A percentile compares a stretch with the other conserved stretches of the same genome.
These are phyloP conservation scores for Aspergillus wentii DNA, from an alignment of 495 filamentous ascomycete species.

Conservation along the genomic window DNA sequence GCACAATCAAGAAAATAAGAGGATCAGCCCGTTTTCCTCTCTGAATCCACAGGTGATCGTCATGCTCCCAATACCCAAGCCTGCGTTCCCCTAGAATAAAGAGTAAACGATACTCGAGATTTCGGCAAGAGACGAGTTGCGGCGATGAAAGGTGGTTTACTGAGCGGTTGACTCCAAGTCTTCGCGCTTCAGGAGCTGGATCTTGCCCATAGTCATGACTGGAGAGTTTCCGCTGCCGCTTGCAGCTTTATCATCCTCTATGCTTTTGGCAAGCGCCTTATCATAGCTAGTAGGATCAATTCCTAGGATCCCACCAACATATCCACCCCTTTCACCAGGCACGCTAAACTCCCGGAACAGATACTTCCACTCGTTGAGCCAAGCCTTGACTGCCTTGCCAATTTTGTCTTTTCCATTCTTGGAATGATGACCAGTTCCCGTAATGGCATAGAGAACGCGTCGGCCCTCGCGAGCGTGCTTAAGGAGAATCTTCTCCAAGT, in stretches of 20 bases:
- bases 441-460: slow-evolving; percentile 89
- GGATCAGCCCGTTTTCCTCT: no score
- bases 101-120: no score
- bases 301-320: slow-evolving; percentile 89
- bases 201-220: slow-evolving; percentile 37
- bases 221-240: slow-evolving; percentile 16
- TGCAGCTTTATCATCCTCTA: slow-evolving; percentile 20
- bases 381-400: slow-evolving; percentile 84
- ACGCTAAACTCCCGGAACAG: slow-evolving; percentile 95
- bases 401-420: slow-evolving; percentile 99
- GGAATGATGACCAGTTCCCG: slow-evolving; percentile 93
- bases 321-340: slow-evolving; percentile 72
- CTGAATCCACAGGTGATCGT: no score
- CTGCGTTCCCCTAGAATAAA: no score
- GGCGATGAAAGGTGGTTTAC: slow-evolving; percentile 8
- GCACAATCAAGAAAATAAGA: not conserved
- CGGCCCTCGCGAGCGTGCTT: slow-evolving; percentile 66
- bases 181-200: slow-evolving; percentile 44
- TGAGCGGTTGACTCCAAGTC: slow-evolving; percentile 30
- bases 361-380: slow-evolving; percentile 93
- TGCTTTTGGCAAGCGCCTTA: slow-evolving; percentile 43
- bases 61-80: no score
- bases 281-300: slow-evolving; percentile 91
- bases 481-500: slow-evolving; percentile 79
- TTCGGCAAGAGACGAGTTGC: no score